phyloP scores from a whole-genome alignment of 2,329 filamentous ascomycete genomes.

The Monilinia fructicola region DNA sequence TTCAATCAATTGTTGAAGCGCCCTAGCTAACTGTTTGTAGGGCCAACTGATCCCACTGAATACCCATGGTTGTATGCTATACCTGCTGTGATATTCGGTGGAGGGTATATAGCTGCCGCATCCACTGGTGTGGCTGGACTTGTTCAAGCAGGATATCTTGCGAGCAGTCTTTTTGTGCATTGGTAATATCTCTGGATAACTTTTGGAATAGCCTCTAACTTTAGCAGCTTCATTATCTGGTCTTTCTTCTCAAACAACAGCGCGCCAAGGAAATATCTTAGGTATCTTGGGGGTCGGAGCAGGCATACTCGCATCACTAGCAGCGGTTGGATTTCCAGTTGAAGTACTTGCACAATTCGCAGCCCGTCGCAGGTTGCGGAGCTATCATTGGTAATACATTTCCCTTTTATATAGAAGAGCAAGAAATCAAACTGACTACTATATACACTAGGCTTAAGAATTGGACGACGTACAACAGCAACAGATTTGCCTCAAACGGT shows the following conservation, averaged over 20 bases:
- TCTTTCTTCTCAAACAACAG: slow-evolving; percentile 78
- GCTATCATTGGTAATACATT: slow-evolving; percentile 54
- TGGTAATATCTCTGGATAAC: slow-evolving; percentile 33
- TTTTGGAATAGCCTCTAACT: neutral
- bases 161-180: slow-evolving; percentile 82
- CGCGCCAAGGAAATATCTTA: slow-evolving; percentile 79
- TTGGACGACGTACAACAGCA: slow-evolving; percentile 83
- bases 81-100: slow-evolving; percentile 74
- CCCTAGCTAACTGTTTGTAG: slow-evolving; percentile 39
- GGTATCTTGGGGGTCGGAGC: slow-evolving; percentile 83
- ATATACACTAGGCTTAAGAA: slow-evolving; percentile 57
- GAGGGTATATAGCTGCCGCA: slow-evolving; percentile 77
- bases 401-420: accelerated
- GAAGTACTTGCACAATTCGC: slow-evolving; percentile 79
- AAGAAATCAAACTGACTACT: neutral
- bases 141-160: slow-evolving; percentile 83
- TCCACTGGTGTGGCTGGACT: slow-evolving; percentile 80
- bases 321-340: slow-evolving; percentile 76
- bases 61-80: slow-evolving; percentile 85
- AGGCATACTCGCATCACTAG: slow-evolving; percentile 78
- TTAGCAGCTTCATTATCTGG: slow-evolving; percentile 66
- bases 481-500: slow-evolving; percentile 88
- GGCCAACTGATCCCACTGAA: slow-evolving; percentile 80
- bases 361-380: slow-evolving; percentile 70
- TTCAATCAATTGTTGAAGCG: neutral